Base-by-base conservation (phyloP, 1,284 basidiomycete species). In the Inonotus obliquus region DNA sequence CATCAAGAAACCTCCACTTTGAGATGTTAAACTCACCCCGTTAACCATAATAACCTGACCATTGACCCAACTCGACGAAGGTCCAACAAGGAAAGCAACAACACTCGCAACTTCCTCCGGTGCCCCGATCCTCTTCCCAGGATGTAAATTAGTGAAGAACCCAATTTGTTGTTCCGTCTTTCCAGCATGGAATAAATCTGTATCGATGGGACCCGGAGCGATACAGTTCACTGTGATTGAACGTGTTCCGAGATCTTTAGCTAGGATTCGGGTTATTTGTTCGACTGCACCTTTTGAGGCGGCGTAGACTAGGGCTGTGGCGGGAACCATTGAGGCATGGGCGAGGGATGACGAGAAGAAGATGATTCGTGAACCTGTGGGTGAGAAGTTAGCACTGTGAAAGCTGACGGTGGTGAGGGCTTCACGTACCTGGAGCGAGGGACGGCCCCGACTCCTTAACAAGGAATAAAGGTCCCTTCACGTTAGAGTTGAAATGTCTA, bases 171-270 rank as follows among this genome's bases (percentile, higher is more conserved):
- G 72, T 44, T 78, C 76, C 0, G 80, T 70, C 69, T 84, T 85
- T 32, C 81, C 81, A 29, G 75, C 71, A 29, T 80, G 75, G 75
- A 85, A 84, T 35, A 82, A 70, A 14, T 79, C 74, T 2, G 83
- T 84, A 63, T 82, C 80, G 38, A 80, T 76, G 2, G 82, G 81
- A 0, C 83, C 81, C 17, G 82, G 82, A 0, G 80, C 78, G 57
- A 86, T 69, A 19, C 78, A 77, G 72, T 87, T 86, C 53, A 85
- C 83, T 0, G 79, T 83, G 65, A 86, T 77, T 4, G 79, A 79
- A 5, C 74, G 71, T 6, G 73, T 65, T 1, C 82, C 83, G 41
- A 84, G 74, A 65, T 84, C 81, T 65, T 84, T 83, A 2, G 82
- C 78, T 19, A 85, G 77, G 21, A 83, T 77, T n/a, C 82, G 79